Conservation (phyloP, 805 yeast species). For the Starmerella geochares region DNA sequence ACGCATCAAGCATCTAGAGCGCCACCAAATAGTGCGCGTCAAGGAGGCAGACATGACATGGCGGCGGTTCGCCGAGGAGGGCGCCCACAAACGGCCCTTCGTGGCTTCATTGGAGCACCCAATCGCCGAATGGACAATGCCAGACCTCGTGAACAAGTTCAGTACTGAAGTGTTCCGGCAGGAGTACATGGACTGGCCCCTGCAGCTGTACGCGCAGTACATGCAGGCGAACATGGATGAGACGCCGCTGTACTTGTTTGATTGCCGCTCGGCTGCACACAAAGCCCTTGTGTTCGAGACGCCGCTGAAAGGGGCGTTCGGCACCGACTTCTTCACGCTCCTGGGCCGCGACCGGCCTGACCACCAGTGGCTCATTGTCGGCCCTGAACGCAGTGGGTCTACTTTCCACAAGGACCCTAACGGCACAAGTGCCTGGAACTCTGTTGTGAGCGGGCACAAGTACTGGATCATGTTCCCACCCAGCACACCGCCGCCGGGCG, state of each 20-base stretch:
- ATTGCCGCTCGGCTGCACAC: conserved; percentile 66
- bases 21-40: conserved; percentile 28
- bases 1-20: conserved; percentile 41
- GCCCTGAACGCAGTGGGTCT: conserved; percentile 73
- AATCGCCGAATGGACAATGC: conserved; percentile 62
- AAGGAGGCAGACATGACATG: conserved; percentile 37
- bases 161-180: conserved; percentile 62
- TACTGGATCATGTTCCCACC: conserved; percentile 89
- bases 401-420: conserved; percentile 92
- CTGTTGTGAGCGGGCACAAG: conserved; percentile 61
- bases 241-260: conserved; percentile 76
- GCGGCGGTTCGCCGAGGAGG: conserved; percentile 38
- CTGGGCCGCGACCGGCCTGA: conserved; percentile 58
- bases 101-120: conserved; percentile 36
- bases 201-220: conserved; percentile 52
- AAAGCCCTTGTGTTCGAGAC: conserved; percentile 43
- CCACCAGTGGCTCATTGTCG: conserved; percentile 83
- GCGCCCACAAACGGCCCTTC: conserved; percentile 53
- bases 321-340: conserved; percentile 51
- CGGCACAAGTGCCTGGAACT: conserved; percentile 83
- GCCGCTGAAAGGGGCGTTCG: conserved; percentile 42
- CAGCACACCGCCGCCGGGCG: conserved; percentile 69
- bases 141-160: conserved; percentile 42
- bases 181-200: conserved; percentile 75
- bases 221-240: conserved; percentile 59